Conservation (phyloP, 129 eudicot genomes). For the Flaveria ramosissima region DNA sequence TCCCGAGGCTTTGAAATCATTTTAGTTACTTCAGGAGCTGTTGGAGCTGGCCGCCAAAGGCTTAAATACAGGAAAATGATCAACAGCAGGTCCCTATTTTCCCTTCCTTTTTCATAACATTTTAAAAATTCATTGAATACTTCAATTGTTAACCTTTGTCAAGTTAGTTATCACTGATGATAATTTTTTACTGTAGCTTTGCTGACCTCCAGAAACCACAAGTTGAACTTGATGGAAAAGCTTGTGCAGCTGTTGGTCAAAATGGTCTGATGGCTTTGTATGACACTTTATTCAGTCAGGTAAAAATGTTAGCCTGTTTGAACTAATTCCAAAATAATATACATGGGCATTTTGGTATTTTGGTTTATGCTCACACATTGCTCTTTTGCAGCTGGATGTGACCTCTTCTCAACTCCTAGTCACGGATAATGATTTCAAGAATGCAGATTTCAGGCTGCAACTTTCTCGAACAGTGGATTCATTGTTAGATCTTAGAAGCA, state of each 20-base stretch:
- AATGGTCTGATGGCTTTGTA: slow-evolving; percentile 94
- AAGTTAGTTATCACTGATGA: slow-evolving; percentile 4
- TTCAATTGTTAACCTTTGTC: background rate
- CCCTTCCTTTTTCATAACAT: slow-evolving; percentile 5
- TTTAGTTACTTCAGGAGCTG: slow-evolving; percentile 95
- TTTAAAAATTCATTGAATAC: background rate
- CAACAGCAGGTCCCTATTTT: slow-evolving; percentile 72
- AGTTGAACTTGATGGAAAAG: slow-evolving; percentile 92
- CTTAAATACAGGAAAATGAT: slow-evolving; percentile 73
- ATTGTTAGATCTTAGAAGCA: slow-evolving; percentile 57
- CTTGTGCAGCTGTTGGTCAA: slow-evolving; percentile 98
- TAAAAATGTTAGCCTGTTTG: slow-evolving; percentile 23
- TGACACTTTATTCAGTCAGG: slow-evolving; percentile 90
- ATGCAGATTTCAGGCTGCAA: slow-evolving; percentile 73
- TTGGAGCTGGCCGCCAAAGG: slow-evolving; percentile 96
- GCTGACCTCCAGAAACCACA: slow-evolving; percentile 97
- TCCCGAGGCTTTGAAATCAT: slow-evolving; percentile 75
- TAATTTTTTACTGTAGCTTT: slow-evolving; percentile 49
- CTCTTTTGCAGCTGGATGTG: slow-evolving; percentile 70
- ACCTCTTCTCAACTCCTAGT: slow-evolving; percentile 92
- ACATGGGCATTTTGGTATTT: slow-evolving; percentile 16
- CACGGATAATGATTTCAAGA: slow-evolving; percentile 85
- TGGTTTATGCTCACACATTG: slow-evolving; percentile 21
- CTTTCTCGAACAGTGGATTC: slow-evolving; percentile 72
- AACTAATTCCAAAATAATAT: background rate